These are phyloP conservation scores for Hygrocybe coccinea DNA, from an alignment of 768 basidiomycete species.

Conservation along the genomic window DNA sequence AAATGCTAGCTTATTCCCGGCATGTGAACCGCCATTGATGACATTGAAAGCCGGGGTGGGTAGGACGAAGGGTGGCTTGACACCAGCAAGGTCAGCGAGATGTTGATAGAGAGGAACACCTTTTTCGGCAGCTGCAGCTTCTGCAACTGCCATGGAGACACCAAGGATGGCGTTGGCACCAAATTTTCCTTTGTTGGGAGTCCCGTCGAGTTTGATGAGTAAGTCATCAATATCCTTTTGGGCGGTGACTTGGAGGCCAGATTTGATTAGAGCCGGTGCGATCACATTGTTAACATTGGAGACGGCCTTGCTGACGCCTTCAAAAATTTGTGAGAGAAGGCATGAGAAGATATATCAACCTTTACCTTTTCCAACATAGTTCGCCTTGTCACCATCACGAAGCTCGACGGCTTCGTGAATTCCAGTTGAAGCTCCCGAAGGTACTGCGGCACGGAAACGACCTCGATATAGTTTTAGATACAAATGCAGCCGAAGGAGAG, in stretches of 20 bases:
- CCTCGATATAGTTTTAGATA: conserved; percentile 41
- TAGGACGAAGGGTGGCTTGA: conserved; percentile 90
- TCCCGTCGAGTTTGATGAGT: conserved; percentile 96
- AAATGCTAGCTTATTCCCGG: conserved; percentile 99
- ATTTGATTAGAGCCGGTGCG: conserved; percentile 81
- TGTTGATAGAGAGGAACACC: conserved; percentile 93
- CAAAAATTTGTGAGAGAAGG: conserved; percentile 9
- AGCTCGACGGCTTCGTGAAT: conserved; percentile 98
- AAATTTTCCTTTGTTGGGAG: conserved; percentile 97
- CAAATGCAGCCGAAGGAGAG: not conserved
- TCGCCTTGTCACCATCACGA: conserved; percentile 89
- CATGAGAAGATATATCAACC: conserved; percentile 4
- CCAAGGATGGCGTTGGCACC: conserved; percentile 99
- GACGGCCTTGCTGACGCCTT: conserved; percentile 92
- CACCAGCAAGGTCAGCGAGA: conserved; percentile 91
- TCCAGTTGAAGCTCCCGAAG: conserved; percentile 98
- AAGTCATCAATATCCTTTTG: conserved; percentile 98
- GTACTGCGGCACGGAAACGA: conserved; percentile 89
- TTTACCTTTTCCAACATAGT: conserved; percentile 92
- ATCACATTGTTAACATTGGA: conserved; percentile 89
- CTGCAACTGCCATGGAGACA: conserved; percentile 91
- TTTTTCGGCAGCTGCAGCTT: conserved; percentile 94
- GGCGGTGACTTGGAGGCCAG: conserved; percentile 75
- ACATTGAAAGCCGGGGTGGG: conserved; percentile 96
- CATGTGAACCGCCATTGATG: conserved; percentile 99